These are phyloP conservation scores for Bombardia bombarda DNA, from an alignment of 495 filamentous ascomycete species.

Conservation along the genomic window DNA sequence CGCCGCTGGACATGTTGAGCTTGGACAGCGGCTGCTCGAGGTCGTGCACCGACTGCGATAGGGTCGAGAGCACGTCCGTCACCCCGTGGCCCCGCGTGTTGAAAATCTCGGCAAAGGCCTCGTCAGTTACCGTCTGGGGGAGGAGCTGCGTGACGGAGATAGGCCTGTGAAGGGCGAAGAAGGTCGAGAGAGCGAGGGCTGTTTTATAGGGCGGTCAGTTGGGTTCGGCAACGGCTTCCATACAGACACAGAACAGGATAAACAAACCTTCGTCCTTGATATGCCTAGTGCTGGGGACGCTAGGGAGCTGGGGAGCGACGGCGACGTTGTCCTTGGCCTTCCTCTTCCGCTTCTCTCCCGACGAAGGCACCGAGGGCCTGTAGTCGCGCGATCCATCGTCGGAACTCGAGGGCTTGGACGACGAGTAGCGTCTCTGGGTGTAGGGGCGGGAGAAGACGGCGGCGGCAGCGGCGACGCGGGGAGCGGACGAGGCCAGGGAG, in stretches of 20 bases:
- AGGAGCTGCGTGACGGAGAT: conserved; percentile 79
- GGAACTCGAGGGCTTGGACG: conserved; percentile 49
- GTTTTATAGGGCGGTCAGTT: neutral
- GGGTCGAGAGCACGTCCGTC: conserved; percentile 68
- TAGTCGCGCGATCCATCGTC: conserved; percentile 42
- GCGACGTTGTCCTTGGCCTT: conserved; percentile 34
- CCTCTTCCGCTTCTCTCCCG: conserved; percentile 39
- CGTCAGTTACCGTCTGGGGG: conserved; percentile 60
- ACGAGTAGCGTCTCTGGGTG: conserved; percentile 46
- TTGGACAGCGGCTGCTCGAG: conserved; percentile 55
- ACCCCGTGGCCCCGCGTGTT: conserved; percentile 42
- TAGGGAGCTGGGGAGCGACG: conserved; percentile 50
- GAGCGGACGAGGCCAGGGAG: conserved; percentile 24
- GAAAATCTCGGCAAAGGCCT: conserved; percentile 78
- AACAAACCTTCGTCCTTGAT: conserved; percentile 62
- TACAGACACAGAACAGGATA: neutral
- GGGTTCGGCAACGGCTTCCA: too few relatives aligned
- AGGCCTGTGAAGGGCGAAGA: conserved; percentile 93
- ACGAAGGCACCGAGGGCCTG: conserved; percentile 31
- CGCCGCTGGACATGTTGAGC: conserved; percentile 11
- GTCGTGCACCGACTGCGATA: conserved; percentile 62
- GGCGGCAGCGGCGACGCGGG: conserved; percentile 27
- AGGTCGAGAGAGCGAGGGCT: conserved; percentile 84
- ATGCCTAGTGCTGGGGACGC: conserved; percentile 78
- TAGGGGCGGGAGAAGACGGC: conserved; percentile 28